Evolutionary conservation across 345 rosid genomes (phyloP), one percentile per base, ranked within the genome.

Genomic region (Pseudoturritis turrita): DNA sequence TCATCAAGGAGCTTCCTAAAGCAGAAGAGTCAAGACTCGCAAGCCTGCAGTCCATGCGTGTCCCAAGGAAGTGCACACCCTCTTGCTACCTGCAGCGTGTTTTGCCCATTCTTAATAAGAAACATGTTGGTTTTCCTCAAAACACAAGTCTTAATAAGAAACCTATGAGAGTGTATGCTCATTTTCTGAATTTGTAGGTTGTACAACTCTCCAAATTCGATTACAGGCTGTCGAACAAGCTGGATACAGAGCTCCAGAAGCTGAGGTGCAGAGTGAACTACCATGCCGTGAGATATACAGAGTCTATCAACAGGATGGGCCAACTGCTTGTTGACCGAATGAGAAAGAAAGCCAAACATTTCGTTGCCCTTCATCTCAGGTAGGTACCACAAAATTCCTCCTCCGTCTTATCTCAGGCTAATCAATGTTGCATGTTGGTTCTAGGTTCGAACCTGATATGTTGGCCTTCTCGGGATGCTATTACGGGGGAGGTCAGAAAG

Each of bases 381-480:
- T 92, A 67, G 35, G 5, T 2, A n/a, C 18, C 23, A 36, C 58
- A 35, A 33, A n/a, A 22, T 62, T 11, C 47, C 17, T 68, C 65
- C 21, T 59, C 15, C 14, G n/a, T 35, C 40, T 53, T 23, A n/a
- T n/a, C n/a, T n/a, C n/a, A n/a, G n/a, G 44, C 35, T 51, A 35
- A 57, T 14, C 39, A 28, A 37, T 70, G 43, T 31, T 52, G 55
- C 69, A 26, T 61, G 29, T 44, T 69, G 51, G 10, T 70, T 61
- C 25, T 70, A 93, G 97, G 83, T 94, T 91, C 46, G 98, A 94
- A 73, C 84, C 93, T 71, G 98, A 94, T 77, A 94, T 94, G 97
- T 88, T 94, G 47, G 98, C 98, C 31, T 94, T 94, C 86, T 91
- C 97, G 55, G 95, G 97, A 70, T 91, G 98, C 72, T 80, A 94